Conservation (phyloP, 2,329 filamentous ascomycete species). For the Emericellopsis cladophorae region DNA sequence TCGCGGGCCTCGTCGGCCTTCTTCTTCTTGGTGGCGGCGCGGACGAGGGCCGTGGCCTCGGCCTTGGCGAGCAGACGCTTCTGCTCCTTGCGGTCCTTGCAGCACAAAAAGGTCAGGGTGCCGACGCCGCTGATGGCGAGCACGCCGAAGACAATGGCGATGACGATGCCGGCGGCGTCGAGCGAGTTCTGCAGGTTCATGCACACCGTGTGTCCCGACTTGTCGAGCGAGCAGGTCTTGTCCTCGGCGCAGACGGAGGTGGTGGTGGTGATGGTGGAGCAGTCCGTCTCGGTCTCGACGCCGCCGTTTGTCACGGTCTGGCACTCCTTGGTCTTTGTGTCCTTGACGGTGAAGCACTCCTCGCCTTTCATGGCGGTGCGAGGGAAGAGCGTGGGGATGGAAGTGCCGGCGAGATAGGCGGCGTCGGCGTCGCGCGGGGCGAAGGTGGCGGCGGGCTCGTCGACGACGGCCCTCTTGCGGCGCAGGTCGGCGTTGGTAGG, state of each 20-base stretch:
- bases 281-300: constrained; percentile 20
- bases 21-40: constrained; percentile 32
- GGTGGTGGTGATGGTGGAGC: constrained; percentile 20
- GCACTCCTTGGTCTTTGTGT: constrained; percentile 23
- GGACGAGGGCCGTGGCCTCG: constrained; percentile 36
- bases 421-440: constrained; percentile 7
- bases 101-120: constrained; percentile 36
- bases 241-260: constrained; percentile 26
- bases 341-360: constrained; percentile 23
- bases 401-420: constrained; percentile 2
- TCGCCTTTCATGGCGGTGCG: constrained; percentile 8
- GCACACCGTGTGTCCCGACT: constrained; percentile 21
- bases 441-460: constrained; percentile 7
- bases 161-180: constrained; percentile 30
- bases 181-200: constrained; percentile 25
- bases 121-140: constrained; percentile 22
- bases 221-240: constrained; percentile 34
- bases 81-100: constrained; percentile 32
- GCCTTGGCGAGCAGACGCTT: constrained; percentile 28
- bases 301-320: constrained; percentile 22
- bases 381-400: constrained; percentile 6
- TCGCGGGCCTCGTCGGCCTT: constrained; percentile 15
- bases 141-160: constrained; percentile 33
- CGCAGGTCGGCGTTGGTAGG: constrained; percentile 6
- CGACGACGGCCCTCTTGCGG: constrained; percentile 2